A percentile compares a stretch with the other conserved stretches of the same genome.
phyloP scores from a whole-genome alignment of 2,329 filamentous ascomycete species.

The Alternaria brassicae region DNA sequence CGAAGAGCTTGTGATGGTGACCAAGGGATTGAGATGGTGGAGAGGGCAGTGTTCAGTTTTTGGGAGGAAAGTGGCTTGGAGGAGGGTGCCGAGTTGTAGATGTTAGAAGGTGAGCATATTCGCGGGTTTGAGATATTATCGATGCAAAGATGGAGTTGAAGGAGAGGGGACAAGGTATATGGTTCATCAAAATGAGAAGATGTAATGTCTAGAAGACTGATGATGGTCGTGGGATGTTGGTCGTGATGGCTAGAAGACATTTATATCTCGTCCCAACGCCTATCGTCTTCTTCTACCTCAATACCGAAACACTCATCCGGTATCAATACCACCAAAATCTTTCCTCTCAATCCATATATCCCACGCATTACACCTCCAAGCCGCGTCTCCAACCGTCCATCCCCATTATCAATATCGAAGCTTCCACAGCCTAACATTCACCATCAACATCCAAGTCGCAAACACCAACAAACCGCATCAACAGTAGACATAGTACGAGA shows the following conservation, averaged over 20 bases:
- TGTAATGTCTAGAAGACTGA: not conserved
- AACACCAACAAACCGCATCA: not conserved
- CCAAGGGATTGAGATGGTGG: slow-evolving; percentile 8
- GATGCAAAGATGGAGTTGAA: not conserved
- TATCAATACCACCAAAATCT: not conserved
- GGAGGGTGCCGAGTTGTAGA: not conserved
- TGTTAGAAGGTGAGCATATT: not conserved
- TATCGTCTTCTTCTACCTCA: not conserved
- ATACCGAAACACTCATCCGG: not conserved
- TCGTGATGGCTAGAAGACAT: not conserved
- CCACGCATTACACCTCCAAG: not conserved
- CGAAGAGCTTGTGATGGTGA: slow-evolving; percentile 15
- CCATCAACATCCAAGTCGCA: not conserved
- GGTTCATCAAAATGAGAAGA: not conserved
- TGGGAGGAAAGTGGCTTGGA: slow-evolving; percentile 7
- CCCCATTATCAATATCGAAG: not conserved
- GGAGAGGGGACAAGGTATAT: not conserved
- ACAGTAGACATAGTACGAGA: not conserved
- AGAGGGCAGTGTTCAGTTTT: not conserved
- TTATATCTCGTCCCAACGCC: not conserved
- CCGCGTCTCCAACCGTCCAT: not conserved
- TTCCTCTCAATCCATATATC: not conserved
- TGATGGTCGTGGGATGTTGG: not conserved
- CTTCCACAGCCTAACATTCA: not conserved
- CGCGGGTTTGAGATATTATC: not conserved